Evolutionary conservation across 441 rosid genomes (phyloP).

Genomic region (Pelargonium fulgidum): DNA sequence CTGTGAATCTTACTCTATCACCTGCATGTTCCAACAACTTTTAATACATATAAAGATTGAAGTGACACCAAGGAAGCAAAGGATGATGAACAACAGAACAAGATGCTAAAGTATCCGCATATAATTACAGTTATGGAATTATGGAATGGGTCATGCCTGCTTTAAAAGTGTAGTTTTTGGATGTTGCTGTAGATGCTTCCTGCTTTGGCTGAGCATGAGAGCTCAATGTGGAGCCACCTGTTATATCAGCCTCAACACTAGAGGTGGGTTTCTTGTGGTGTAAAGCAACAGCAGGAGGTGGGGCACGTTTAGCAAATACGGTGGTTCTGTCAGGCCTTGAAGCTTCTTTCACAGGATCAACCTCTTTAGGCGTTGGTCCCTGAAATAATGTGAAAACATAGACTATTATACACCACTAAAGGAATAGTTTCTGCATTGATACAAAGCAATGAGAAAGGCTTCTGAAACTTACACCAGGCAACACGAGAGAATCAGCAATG

Average conservation of each 20-base stretch:
- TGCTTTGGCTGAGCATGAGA: constrained; percentile 78
- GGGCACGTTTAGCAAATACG: constrained; percentile 61
- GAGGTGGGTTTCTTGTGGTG: constrained; percentile 82
- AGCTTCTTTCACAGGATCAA: constrained; percentile 63
- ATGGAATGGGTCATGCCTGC: constrained; percentile 44
- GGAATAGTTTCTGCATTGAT: neutral
- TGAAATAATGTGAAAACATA: constrained; percentile 28
- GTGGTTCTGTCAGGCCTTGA: constrained; percentile 65
- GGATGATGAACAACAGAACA: neutral
- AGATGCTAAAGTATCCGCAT: neutral
- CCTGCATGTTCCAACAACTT: constrained; percentile 42
- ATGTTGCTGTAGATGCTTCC: constrained; percentile 90
- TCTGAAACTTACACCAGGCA: constrained; percentile 81
- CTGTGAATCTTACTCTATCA: constrained; percentile 79
- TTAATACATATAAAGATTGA: constrained; percentile 19
- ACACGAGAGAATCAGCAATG: constrained; percentile 70
- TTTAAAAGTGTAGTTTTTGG: constrained; percentile 72
- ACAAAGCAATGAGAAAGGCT: neutral
- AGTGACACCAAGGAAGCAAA: neutral
- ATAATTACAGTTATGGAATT: neutral
- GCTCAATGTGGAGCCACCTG: constrained; percentile 73
- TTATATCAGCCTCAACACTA: constrained; percentile 91
- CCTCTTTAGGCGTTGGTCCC: constrained; percentile 67
- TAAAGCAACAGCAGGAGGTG: constrained; percentile 45
- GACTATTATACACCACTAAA: neutral